A percentile compares a stretch with the other conserved stretches of the same genome.
phyloP scores from a whole-genome alignment of 2,329 filamentous ascomycete genomes.

The Helotiales sp. region DNA sequence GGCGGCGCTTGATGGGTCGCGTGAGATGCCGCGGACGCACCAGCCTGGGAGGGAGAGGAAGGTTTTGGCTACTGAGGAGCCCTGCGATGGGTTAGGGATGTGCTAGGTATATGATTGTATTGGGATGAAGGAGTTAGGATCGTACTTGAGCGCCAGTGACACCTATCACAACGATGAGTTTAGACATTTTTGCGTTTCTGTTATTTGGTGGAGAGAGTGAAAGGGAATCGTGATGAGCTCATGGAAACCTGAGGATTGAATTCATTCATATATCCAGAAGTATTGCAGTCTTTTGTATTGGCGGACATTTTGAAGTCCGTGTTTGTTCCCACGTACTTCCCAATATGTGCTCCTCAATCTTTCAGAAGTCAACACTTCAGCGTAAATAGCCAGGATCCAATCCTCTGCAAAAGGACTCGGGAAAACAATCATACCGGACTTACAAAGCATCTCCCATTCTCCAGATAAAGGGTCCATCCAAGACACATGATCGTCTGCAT shows the following conservation, averaged over 20 bases:
- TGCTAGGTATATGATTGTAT: not conserved
- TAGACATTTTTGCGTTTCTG: conserved; percentile 20
- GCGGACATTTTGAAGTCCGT: not conserved
- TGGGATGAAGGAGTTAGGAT: too few relatives aligned
- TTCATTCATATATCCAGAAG: not conserved
- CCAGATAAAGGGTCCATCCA: not conserved
- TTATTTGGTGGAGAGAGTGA: not conserved
- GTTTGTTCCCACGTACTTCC: not conserved
- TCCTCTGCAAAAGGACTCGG: not conserved
- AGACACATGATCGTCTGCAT: not conserved
- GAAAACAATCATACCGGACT: not conserved
- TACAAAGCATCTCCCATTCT: not conserved
- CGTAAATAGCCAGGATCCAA: not conserved
- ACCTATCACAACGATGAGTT: conserved; percentile 44
- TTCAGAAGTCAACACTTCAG: not conserved
- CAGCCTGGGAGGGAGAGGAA: conserved; percentile 51
- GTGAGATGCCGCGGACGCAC: conserved; percentile 53
- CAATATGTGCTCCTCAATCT: not conserved
- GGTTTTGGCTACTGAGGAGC: conserved; percentile 51
- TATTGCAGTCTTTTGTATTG: not conserved
- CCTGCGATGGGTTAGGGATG: conserved; percentile 42
- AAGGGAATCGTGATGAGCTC: not conserved
- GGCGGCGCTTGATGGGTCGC: conserved; percentile 49
- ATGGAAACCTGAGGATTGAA: not conserved
- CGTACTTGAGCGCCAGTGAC: conserved; percentile 44